A percentile compares a stretch with the other conserved stretches of the same genome.
These are phyloP conservation scores for Russula sp. DNA, from an alignment of 768 basidiomycete species.

Conservation along the genomic window DNA sequence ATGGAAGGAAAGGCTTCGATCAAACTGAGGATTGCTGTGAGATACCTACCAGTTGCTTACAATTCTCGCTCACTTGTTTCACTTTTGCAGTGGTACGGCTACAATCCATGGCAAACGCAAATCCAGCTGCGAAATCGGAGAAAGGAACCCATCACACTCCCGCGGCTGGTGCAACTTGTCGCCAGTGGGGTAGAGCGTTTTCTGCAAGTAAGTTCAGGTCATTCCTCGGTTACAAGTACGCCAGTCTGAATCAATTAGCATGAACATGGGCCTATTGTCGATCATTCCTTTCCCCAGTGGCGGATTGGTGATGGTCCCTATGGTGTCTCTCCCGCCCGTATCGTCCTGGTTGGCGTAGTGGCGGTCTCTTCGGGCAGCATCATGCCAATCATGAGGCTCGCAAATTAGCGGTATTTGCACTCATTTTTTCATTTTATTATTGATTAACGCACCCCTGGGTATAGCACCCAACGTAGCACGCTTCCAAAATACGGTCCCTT, in stretches of 20 bases:
- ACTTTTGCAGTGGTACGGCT: slow-evolving; percentile 14
- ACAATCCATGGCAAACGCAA: slow-evolving; percentile 14
- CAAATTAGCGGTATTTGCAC: not conserved
- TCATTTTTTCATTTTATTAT: not conserved
- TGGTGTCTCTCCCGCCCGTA: slow-evolving; percentile 5
- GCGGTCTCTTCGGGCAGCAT: slow-evolving; percentile 16
- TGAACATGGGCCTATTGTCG: slow-evolving; percentile 3
- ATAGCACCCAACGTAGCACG: not conserved
- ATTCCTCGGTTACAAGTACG: not conserved
- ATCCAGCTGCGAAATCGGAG: slow-evolving; percentile 18
- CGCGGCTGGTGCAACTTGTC: slow-evolving; percentile 16
- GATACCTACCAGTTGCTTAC: not conserved
- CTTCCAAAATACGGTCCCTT: not conserved
- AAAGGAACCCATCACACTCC: slow-evolving; percentile 15
- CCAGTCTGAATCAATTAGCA: not conserved
- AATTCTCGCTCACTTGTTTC: not conserved
- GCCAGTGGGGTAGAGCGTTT: slow-evolving; percentile 19
- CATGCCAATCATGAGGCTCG: slow-evolving; percentile 18
- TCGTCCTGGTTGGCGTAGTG: slow-evolving; percentile 18
- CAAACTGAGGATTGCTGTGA: slow-evolving; percentile 18
- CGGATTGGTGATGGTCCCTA: slow-evolving; percentile 8
- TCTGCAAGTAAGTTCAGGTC: slow-evolving; percentile 2
- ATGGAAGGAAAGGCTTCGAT: slow-evolving; percentile 17
- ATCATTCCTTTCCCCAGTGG: slow-evolving; percentile 3
- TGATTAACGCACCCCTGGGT: not conserved